A percentile compares a stretch with the other conserved stretches of the same genome.
These are phyloP conservation scores for Pseudocercospora vitis DNA, from an alignment of 2,329 filamentous ascomycete species.

Conservation along the genomic window DNA sequence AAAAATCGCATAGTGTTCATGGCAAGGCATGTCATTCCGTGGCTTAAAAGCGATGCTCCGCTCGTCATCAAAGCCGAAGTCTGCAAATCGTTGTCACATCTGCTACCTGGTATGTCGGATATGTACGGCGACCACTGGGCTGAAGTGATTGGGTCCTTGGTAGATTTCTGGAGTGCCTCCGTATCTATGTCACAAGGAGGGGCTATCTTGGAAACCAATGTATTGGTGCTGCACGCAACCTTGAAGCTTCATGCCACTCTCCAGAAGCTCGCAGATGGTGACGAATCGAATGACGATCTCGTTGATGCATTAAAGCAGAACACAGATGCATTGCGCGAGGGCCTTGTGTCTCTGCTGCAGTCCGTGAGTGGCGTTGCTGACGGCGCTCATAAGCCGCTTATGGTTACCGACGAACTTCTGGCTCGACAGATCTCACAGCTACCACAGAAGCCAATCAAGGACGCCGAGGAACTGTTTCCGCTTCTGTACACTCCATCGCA, in stretches of 20 bases:
- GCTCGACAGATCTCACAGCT: conserved; percentile 67
- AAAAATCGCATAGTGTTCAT: conserved; percentile 76
- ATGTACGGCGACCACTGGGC: conserved; percentile 91
- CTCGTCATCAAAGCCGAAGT: conserved; percentile 56
- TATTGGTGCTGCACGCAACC: conserved; percentile 62
- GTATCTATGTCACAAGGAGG: background rate
- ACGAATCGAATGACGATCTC: conserved; percentile 82
- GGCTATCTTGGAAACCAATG: conserved; percentile 24
- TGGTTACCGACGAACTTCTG: conserved; percentile 73
- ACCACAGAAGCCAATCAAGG: conserved; percentile 51
- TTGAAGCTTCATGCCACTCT: conserved; percentile 69
- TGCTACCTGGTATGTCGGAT: conserved; percentile 73
- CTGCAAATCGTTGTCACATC: conserved; percentile 53
- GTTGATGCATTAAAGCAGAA: conserved; percentile 68
- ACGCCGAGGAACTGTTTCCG: conserved; percentile 69
- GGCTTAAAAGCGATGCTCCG: conserved; percentile 58
- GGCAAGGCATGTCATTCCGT: conserved; percentile 72
- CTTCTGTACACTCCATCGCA: conserved; percentile 74
- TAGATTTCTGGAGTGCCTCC: conserved; percentile 38
- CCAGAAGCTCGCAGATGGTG: conserved; percentile 53
- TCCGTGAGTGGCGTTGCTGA: conserved; percentile 47
- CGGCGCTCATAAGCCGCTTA: conserved; percentile 63
- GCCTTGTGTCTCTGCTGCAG: conserved; percentile 65
- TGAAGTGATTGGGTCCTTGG: conserved; percentile 41
- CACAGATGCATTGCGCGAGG: conserved; percentile 56